These are phyloP conservation scores for Cladosporium sp. DNA, from an alignment of 2,329 filamentous ascomycete genomes.

Conservation along the genomic window DNA sequence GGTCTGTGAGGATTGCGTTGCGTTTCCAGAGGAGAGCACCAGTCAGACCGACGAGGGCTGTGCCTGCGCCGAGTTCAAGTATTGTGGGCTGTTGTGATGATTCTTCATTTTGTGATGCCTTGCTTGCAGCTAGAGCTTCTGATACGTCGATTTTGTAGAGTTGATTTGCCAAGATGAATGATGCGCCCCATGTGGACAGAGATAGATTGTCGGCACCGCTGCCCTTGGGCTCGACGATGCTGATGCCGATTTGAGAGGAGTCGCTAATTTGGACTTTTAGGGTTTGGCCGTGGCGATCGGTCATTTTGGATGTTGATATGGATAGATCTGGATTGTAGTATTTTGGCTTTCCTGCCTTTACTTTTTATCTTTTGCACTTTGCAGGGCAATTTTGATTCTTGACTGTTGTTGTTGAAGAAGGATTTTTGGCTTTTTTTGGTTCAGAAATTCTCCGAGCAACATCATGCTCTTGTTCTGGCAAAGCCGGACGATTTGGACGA, in stretches of 20 bases:
- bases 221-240: slow-evolving; percentile 9
- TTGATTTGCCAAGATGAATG: slow-evolving; percentile 32
- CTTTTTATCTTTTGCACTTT: too few species aligned
- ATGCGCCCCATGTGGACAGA: slow-evolving; percentile 38
- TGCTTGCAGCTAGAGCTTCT: slow-evolving; percentile 11
- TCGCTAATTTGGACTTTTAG: neutral
- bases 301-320: neutral
- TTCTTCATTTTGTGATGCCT: neutral
- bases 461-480: too few species aligned
- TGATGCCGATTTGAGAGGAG: slow-evolving; percentile 11
- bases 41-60: slow-evolving; percentile 35
- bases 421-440: neutral
- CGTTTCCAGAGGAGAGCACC: slow-evolving; percentile 31
- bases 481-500: too few species aligned
- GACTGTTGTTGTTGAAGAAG: neutral
- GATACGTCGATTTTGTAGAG: slow-evolving; percentile 30
- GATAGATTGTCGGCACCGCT: slow-evolving; percentile 29
- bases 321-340: too few species aligned
- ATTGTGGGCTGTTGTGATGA: slow-evolving; percentile 18
- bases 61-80: slow-evolving; percentile 38
- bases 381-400: too few species aligned
- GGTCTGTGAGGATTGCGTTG: slow-evolving; percentile 32
- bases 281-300: slow-evolving; percentile 10
- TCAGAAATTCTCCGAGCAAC: too few species aligned
- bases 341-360: neutral